These are phyloP conservation scores for Ceriops decandra DNA, from an alignment of 345 rosid genomes.

Conservation along the genomic window DNA sequence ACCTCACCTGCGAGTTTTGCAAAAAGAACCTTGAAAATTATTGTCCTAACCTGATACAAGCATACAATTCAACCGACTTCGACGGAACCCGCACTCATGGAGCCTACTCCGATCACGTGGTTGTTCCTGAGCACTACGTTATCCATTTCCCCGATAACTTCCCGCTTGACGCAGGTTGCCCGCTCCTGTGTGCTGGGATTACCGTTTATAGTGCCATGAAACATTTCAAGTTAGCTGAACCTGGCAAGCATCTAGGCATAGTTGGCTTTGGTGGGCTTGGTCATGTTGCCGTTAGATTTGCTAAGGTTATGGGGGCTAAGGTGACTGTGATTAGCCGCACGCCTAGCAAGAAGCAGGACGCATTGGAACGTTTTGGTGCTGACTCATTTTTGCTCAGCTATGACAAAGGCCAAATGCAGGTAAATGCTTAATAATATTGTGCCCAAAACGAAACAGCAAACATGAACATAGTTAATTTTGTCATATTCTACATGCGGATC, in stretches of 20 bases:
- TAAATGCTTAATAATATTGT: background rate
- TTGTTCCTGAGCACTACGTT: slow-evolving; percentile 44
- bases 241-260: slow-evolving; percentile 53
- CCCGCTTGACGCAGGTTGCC: slow-evolving; percentile 51
- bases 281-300: slow-evolving; percentile 57
- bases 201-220: slow-evolving; percentile 64
- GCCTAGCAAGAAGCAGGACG: slow-evolving; percentile 47
- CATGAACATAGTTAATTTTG: too few species aligned
- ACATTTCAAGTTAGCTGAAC: slow-evolving; percentile 42
- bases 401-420: slow-evolving; percentile 47
- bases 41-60: background rate
- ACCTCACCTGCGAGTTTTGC: slow-evolving; percentile 11
- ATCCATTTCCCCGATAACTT: slow-evolving; percentile 43
- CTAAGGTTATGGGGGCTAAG: slow-evolving; percentile 56
- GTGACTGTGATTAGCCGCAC: slow-evolving; percentile 71
- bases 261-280: slow-evolving; percentile 74
- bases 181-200: slow-evolving; percentile 72
- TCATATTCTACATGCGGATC: too few species aligned
- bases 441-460: too few species aligned
- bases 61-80: background rate
- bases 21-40: slow-evolving; percentile 7
- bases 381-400: slow-evolving; percentile 49
- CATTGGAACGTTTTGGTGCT: slow-evolving; percentile 44
- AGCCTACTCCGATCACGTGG: slow-evolving; percentile 26
- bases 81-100: slow-evolving; percentile 17